A percentile compares a stretch with the other conserved stretches of the same genome.
These are phyloP conservation scores for Aspergillus texensis DNA, from an alignment of 2,329 filamentous ascomycete species.

Conservation along the genomic window DNA sequence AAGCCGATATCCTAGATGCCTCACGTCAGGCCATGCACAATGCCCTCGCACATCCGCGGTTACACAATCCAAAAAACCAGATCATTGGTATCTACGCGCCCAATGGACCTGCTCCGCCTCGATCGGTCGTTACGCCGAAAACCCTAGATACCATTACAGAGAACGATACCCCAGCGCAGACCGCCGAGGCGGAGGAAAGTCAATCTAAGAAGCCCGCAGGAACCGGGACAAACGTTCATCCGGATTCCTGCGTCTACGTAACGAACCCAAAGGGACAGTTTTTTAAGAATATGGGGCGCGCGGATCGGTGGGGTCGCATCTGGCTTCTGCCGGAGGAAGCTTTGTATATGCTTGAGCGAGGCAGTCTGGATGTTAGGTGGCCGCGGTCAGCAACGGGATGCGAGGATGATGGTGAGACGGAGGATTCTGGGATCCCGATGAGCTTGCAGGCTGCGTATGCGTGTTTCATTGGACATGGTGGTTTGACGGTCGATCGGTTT, in stretches of 20 bases:
- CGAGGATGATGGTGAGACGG: constrained; percentile 43
- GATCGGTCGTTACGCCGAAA: constrained; percentile 2
- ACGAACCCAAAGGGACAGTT: constrained; percentile 72
- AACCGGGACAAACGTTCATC: constrained; percentile 19
- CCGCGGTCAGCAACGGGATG: constrained; percentile 50
- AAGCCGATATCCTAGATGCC: constrained; percentile 75
- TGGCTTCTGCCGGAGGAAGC: constrained; percentile 94
- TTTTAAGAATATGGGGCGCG: constrained; percentile 75
- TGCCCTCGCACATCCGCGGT: constrained; percentile 75
- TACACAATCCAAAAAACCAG: constrained; percentile 69
- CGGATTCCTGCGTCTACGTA: constrained; percentile 60
- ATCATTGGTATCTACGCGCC: constrained; percentile 75
- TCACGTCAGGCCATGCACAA: constrained; percentile 88
- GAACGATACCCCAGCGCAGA: constrained; percentile 11
- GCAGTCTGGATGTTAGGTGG: constrained; percentile 86
- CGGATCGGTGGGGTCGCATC: constrained; percentile 64
- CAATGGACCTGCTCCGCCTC: constrained; percentile 44
- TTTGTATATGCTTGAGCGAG: constrained; percentile 84
- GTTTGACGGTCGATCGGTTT: constrained; percentile 74
- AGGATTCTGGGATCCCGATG: constrained; percentile 73
- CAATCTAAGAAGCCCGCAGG: constrained; percentile 14
- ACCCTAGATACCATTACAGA: constrained; percentile 22
- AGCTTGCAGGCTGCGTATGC: constrained; percentile 90
- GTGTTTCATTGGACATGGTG: constrained; percentile 71
- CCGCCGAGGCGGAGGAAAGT: constrained; percentile 15